Base-by-base conservation (phyloP, 1,284 basidiomycete species). In the Taiwanofungus camphoratus region DNA sequence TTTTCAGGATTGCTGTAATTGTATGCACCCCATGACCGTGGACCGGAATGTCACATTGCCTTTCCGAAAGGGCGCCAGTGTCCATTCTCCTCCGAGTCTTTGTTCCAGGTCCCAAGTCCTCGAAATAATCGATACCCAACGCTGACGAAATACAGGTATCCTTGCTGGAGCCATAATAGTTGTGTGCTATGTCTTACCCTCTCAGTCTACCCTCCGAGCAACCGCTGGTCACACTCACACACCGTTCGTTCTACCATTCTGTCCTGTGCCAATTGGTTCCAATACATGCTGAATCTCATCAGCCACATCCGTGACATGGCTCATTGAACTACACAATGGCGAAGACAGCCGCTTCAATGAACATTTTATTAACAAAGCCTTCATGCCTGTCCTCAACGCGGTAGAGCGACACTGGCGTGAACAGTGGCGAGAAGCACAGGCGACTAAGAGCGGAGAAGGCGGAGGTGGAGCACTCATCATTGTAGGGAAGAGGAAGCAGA, bases 331-430 rank as follows among this genome's bases (percentile, higher is more conserved):
- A 47, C 85, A 87, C 56, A 84, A 87, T 56, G 84, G 82, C 19
- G 69, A 73, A 18, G 90, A 92, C 62, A 87, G 76, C 55, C 78
- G 89, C n/a, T 65, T 92, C 35, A 85, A 82, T 0, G 67, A 71
- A 30, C 60, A 64, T 5, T 62, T 90, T 41, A 67, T 91, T 39
- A 69, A 75, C 41, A 62, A 71, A 12, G 87, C 74, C 0, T 53
- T 92, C 21, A 70, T 76, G 46, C 83, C 86, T 18, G 86, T 88
- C 2, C 69, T 96, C 26, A 82, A 91, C 54, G 62, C 69, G 11
- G 84, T 95, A 7, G 91, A 95, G 62, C 65, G 68, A 16, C 74
- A 87, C 52, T 97, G 93, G 93, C 69, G 82, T 24, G 63, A 67
- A 30, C 66, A 67, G 26, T 73, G 72, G 67, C 69, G 77, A 27